These are phyloP conservation scores for Azolla pinnata DNA, from an alignment of 75 land plant genomes.

Conservation along the genomic window DNA sequence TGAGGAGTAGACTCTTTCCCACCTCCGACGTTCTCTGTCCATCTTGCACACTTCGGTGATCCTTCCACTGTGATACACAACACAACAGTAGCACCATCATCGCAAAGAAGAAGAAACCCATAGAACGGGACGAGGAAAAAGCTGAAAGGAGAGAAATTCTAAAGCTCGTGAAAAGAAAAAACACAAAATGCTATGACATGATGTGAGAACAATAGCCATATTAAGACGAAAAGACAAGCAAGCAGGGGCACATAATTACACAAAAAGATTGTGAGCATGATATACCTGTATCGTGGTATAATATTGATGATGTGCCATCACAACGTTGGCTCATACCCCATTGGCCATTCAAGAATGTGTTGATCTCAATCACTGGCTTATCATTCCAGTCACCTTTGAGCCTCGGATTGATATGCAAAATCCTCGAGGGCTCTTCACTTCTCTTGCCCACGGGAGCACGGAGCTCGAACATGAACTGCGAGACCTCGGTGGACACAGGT, in stretches of 20 bases:
- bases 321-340: conserved; percentile 28
- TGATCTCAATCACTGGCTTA: conserved; percentile 80
- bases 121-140: too few species aligned
- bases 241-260: too few species aligned
- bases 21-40: conserved; percentile 40
- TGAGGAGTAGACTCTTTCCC: conserved; percentile 37
- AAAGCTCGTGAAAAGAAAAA: too few species aligned
- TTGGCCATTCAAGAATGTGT: conserved; percentile 34
- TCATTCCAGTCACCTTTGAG: conserved; percentile 90
- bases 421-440: conserved; percentile 80
- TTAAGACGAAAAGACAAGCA: too few species aligned
- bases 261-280: too few species aligned
- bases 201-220: too few species aligned
- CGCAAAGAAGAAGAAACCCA: too few species aligned
- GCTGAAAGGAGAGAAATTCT: too few species aligned
- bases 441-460: conserved; percentile 68
- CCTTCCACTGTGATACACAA: conserved; percentile 94
- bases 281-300: too few species aligned
- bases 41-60: conserved; percentile 64
- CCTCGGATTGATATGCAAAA: conserved; percentile 86
- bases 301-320: too few species aligned
- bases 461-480: conserved; percentile 82
- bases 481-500: conserved; percentile 43
- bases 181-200: too few species aligned
- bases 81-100: too few species aligned